Base-by-base conservation (phyloP, 495 filamentous ascomycete genomes). In the Penicillium pancosmium region DNA sequence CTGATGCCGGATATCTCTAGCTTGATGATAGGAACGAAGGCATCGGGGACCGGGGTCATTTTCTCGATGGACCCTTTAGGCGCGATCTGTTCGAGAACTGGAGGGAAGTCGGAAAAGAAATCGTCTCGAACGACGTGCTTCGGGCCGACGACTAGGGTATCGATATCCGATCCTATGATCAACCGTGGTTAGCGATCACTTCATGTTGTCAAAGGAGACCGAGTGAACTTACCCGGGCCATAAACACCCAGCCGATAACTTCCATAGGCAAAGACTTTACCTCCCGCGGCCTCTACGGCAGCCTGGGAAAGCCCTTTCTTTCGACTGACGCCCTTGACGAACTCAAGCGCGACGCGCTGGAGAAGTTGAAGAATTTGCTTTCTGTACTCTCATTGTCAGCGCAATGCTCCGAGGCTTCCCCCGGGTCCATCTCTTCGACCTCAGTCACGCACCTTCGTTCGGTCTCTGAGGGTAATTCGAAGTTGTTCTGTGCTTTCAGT, bases 21-120 rank as follows among this genome's bases (percentile, higher is more conserved):
- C 68, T 96, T 98, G 70, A 98, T 98, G 70, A 98, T 93, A 34
- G 94, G 94, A 6, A 97, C 92, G 64, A 89, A 93, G 4, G 93
- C 91, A 60, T 96, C 93, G 15, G 87, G 87, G 27, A 97, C 93
- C 0, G 88, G 84, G 5, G 89, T 92, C 65, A 98, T 84, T 71
- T 94, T 90, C 44, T 88, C 86, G 57, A 97, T 91, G 36, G 91
- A 88, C 7, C 86, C 90, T 16, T 82, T 74, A 5, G 87, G 82
- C 0, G 89, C 86, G 81, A 94, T 84, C 64, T 87, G 80, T 57
- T 85, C 70, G 7, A 98, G 84, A 41, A 93, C 74, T 7, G 82
- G 74, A 52, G 93, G 93, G 65, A 98, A 93, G 64, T 90, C 80
- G 27, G 88, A 74, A 75, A 98, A 98, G 73, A 96, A 98, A 70